Evolutionary conservation across 176 grass and related monocot genomes (phyloP).

Genomic region (Aechmea fasciata): DNA sequence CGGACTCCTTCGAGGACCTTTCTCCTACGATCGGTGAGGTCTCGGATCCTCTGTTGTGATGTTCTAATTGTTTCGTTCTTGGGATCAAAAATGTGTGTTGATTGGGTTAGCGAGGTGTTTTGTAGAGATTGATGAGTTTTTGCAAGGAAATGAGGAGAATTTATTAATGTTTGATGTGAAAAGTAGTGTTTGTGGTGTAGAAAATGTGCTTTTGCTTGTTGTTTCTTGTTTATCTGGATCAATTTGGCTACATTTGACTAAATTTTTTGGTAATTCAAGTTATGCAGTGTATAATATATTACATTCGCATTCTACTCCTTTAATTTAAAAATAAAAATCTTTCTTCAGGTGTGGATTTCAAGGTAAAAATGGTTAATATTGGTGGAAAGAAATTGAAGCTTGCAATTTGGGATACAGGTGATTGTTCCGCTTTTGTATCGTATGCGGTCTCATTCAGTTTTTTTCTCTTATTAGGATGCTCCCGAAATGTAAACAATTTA

Average conservation of each 20-base stretch:
- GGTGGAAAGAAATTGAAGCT: constrained; percentile 91
- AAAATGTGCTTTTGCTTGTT: not conserved
- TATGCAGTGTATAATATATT: not conserved
- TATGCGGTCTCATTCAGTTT: not conserved
- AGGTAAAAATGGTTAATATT: constrained; percentile 91
- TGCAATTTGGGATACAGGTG: constrained; percentile 87
- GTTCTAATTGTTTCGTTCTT: not conserved
- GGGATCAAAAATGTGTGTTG: not conserved
- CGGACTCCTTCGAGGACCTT: constrained; percentile 86
- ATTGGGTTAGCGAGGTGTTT: not conserved
- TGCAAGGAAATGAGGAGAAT: not conserved
- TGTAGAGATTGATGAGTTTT: not conserved
- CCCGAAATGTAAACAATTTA: not conserved
- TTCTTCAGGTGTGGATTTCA: constrained; percentile 80
- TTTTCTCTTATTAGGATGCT: not conserved
- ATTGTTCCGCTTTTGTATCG: not conserved
- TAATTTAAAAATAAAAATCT: not conserved
- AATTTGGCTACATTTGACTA: not conserved
- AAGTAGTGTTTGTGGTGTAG: not conserved
- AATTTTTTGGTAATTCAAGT: not conserved
- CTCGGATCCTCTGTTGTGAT: not conserved
- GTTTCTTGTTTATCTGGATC: not conserved
- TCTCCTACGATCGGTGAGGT: constrained; percentile 74
- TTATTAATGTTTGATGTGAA: not conserved
- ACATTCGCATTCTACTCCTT: not conserved